Conservation (phyloP, 345 rosid species). For the Pistacia atlantica region DNA sequence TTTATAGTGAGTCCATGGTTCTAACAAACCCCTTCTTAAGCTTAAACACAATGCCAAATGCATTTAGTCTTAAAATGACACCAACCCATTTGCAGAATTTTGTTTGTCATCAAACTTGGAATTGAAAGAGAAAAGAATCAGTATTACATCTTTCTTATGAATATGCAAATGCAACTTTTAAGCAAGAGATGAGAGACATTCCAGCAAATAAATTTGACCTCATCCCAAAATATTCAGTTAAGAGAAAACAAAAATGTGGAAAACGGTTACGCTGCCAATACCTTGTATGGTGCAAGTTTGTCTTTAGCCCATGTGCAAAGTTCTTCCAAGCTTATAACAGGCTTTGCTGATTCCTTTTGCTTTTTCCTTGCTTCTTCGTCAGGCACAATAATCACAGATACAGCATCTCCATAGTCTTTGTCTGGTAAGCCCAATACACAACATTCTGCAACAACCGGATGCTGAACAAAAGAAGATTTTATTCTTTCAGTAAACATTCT, state of each 20-base stretch:
- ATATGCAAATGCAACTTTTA: not conserved
- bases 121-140: not conserved
- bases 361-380: slow-evolving; percentile 51
- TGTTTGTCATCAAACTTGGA: not conserved
- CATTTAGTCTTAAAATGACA: not conserved
- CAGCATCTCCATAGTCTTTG: slow-evolving; percentile 86
- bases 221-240: not conserved
- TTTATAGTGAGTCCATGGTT: not conserved
- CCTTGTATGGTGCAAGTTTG: slow-evolving; percentile 99
- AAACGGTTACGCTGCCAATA: slow-evolving; percentile 25
- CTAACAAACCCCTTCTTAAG: slow-evolving; percentile 3
- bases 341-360: slow-evolving; percentile 45
- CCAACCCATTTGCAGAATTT: not conserved
- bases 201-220: not conserved
- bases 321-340: slow-evolving; percentile 73
- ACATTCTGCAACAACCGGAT: slow-evolving; percentile 82
- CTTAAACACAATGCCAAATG: not conserved
- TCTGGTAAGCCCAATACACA: slow-evolving; percentile 91
- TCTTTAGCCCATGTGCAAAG: slow-evolving; percentile 85
- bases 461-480: slow-evolving; percentile 47
- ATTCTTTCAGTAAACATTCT: not conserved
- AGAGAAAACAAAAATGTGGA: not conserved
- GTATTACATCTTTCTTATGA: not conserved
- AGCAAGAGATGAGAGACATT: not conserved
- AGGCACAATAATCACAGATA: slow-evolving; percentile 68